A percentile compares a stretch with the other conserved stretches of the same genome.
Conservation (phyloP, 805 yeast species). For the Priceomyces medius region DNA sequence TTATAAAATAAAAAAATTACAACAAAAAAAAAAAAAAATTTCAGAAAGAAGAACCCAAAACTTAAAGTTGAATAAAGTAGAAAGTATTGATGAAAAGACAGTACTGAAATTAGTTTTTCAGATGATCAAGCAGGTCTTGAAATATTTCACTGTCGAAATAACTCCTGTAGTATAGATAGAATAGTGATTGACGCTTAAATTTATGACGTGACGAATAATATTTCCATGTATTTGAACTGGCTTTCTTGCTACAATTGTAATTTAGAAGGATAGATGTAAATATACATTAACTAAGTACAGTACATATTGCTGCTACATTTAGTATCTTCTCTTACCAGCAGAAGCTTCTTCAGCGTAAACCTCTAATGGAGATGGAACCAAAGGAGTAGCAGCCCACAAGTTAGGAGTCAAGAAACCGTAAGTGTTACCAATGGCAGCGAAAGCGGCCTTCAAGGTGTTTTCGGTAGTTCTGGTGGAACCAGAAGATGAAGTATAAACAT, state of each 20-base stretch:
- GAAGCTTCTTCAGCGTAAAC: constrained; percentile 84
- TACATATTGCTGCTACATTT: too few relatives aligned
- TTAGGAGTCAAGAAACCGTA: constrained; percentile 99
- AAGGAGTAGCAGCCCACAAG: constrained; percentile 89
- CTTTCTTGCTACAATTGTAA: too few relatives aligned
- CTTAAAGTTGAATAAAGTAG: not conserved
- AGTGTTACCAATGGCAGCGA: constrained; percentile 99
- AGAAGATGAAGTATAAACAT: constrained; percentile 96
- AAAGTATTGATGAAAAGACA: not conserved
- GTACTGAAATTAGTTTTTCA: too few relatives aligned
- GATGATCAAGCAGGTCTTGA: not conserved
- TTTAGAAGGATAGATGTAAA: not conserved
- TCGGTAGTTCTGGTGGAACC: constrained; percentile 99
- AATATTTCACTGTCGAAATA: not conserved
- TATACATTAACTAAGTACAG: not conserved
- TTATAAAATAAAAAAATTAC: constrained; percentile 13
- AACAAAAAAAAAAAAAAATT: constrained; percentile 8
- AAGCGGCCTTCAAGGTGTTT: constrained; percentile 99
- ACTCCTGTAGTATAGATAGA: not conserved
- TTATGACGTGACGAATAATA: not conserved
- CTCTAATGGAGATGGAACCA: constrained; percentile 92
- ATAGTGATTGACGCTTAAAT: not conserved
- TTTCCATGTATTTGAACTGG: too few relatives aligned
- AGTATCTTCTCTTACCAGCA: constrained; percentile 73
- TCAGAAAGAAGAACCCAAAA: constrained; percentile 6